These are phyloP conservation scores for Viola pubescens DNA, from an alignment of 441 rosid genomes.

Conservation along the genomic window DNA sequence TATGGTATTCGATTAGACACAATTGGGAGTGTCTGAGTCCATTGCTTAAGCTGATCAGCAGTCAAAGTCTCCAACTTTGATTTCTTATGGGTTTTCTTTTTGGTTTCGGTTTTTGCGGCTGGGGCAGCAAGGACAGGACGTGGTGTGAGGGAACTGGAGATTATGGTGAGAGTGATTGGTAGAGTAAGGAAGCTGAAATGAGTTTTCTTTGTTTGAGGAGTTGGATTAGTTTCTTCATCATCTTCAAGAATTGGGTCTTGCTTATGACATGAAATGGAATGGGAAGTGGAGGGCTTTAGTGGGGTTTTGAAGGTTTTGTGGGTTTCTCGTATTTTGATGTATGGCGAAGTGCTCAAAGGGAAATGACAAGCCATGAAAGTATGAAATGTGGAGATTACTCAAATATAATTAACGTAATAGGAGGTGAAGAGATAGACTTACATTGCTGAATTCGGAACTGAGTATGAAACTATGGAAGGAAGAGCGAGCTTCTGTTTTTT, in stretches of 20 bases:
- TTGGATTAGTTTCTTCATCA: constrained; percentile 25
- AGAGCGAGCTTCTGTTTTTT: too few relatives aligned
- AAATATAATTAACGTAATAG: too few relatives aligned
- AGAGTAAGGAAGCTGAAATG: constrained; percentile 42
- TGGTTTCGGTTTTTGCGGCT: constrained; percentile 32
- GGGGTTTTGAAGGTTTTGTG: constrained; percentile 18
- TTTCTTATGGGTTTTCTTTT: constrained; percentile 45
- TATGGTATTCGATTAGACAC: constrained; percentile 64
- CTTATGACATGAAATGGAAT: constrained; percentile 36
- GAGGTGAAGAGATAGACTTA: too few relatives aligned
- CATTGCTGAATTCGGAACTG: too few relatives aligned
- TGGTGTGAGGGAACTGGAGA: constrained; percentile 45
- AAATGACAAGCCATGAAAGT: constrained; percentile 41
- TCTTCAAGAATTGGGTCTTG: constrained; percentile 20
- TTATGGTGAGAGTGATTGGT: constrained; percentile 63
- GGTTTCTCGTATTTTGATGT: constrained; percentile 14
- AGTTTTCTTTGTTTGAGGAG: constrained; percentile 16
- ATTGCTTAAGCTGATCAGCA: constrained; percentile 63
- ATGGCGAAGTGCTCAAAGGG: constrained; percentile 35
- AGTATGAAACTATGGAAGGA: too few relatives aligned
- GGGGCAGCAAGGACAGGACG: constrained; percentile 39
- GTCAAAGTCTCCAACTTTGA: constrained; percentile 47
- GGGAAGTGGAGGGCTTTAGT: constrained; percentile 14
- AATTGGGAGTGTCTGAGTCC: constrained; percentile 65
- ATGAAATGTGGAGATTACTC: too few relatives aligned